phyloP scores from a whole-genome alignment of 1,139 yeast genomes.

The Saccharomyces hybrid region DNA sequence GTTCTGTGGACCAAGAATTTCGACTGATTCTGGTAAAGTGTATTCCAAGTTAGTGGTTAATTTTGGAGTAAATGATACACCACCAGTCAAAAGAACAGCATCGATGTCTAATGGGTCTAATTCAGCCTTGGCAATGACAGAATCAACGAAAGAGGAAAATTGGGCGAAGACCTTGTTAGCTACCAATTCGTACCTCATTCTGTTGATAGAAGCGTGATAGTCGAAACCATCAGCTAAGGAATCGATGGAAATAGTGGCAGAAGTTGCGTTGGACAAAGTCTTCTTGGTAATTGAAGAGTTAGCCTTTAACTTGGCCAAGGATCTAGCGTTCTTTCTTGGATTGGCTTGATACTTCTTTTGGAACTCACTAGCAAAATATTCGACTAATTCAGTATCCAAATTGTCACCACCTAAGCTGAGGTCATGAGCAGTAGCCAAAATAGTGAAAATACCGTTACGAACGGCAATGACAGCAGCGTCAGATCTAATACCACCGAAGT shows the following conservation, averaged over 20 bases:
- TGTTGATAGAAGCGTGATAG: slow-evolving; percentile 86
- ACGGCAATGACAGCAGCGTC: slow-evolving; percentile 92
- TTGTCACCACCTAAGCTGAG: slow-evolving; percentile 79
- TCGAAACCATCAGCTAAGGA: slow-evolving; percentile 91
- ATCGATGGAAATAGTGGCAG: slow-evolving; percentile 90
- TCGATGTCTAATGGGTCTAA: slow-evolving; percentile 80
- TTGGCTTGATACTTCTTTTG: slow-evolving; percentile 78
- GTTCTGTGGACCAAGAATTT: slow-evolving; percentile 70
- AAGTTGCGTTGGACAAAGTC: slow-evolving; percentile 83
- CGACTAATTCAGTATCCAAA: slow-evolving; percentile 73
- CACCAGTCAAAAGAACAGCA: slow-evolving; percentile 90
- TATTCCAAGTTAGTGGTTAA: slow-evolving; percentile 66
- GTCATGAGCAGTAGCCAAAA: slow-evolving; percentile 81
- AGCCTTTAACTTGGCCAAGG: slow-evolving; percentile 78
- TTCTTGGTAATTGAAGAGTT: slow-evolving; percentile 83
- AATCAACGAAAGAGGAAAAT: slow-evolving; percentile 70
- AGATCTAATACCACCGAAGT: slow-evolving; percentile 93
- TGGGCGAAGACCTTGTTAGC: slow-evolving; percentile 71
- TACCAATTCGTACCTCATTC: slow-evolving; percentile 86
- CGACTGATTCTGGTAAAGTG: slow-evolving; percentile 75
- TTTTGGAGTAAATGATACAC: slow-evolving; percentile 88
- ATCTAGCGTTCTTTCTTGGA: slow-evolving; percentile 75
- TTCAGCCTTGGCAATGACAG: slow-evolving; percentile 71
- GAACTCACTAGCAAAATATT: slow-evolving; percentile 86
- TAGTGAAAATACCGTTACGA: slow-evolving; percentile 78